phyloP scores from a whole-genome alignment of 768 basidiomycete species.

The Antrodiella citrinella region DNA sequence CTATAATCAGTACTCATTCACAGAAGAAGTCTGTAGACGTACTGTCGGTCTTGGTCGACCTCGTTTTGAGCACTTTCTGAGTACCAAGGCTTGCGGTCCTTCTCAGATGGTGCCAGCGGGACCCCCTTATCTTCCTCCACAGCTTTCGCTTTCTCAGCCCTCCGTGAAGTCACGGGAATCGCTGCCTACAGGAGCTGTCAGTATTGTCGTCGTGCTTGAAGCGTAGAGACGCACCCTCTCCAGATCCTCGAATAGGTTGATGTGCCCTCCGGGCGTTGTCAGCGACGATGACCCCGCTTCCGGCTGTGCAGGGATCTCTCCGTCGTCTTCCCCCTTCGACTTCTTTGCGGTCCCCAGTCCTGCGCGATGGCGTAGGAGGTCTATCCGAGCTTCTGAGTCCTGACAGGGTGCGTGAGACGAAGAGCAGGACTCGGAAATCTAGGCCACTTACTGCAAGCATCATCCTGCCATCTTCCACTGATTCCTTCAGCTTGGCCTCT shows the following conservation, averaged over 20 bases:
- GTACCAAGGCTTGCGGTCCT: conserved; percentile 84
- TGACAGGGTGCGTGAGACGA: conserved; percentile 18
- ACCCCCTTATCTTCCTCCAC: conserved; percentile 59
- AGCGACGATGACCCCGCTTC: conserved; percentile 26
- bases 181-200: conserved; percentile 28
- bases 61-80: conserved; percentile 19
- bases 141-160: conserved; percentile 29
- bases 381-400: conserved; percentile 79
- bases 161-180: conserved; percentile 36
- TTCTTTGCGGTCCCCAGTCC: conserved; percentile 23
- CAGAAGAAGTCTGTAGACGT: conserved; percentile 1
- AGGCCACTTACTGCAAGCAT: conserved; percentile 51
- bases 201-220: conserved; percentile 1
- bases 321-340: conserved; percentile 11
- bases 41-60: conserved; percentile 20
- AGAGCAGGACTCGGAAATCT: not conserved
- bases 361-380: conserved; percentile 53
- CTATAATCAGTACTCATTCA: too few relatives aligned
- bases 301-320: not conserved
- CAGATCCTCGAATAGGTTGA: conserved; percentile 80
- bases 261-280: conserved; percentile 54
- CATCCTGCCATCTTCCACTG: conserved; percentile 63
- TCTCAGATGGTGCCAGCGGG: conserved; percentile 62
- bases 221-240: conserved; percentile 43
- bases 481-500: conserved; percentile 59